phyloP scores from a whole-genome alignment of 805 yeast species.

The Metschnikowia orientalis region DNA sequence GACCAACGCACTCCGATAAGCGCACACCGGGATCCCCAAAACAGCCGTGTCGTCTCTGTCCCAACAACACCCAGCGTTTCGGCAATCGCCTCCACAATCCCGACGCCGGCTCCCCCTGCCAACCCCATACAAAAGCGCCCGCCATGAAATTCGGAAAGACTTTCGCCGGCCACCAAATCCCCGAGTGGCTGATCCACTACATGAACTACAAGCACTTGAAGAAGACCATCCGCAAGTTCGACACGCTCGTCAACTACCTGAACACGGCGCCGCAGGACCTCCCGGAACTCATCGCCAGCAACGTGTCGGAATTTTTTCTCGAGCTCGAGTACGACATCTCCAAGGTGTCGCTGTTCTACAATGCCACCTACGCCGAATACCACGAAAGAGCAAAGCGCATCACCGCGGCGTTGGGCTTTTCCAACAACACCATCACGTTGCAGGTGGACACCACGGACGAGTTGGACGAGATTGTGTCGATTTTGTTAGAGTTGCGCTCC shows the following conservation, averaged over 20 bases:
- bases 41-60: too few relatives aligned
- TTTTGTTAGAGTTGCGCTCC: conserved; percentile 70
- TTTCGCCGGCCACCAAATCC: conserved; percentile 77
- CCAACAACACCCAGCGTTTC: too few relatives aligned
- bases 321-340: conserved; percentile 78
- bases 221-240: conserved; percentile 68
- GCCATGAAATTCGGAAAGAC: conserved; percentile 83
- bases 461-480: conserved; percentile 40
- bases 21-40: too few relatives aligned
- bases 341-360: conserved; percentile 74
- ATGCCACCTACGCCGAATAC: conserved; percentile 68
- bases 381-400: conserved; percentile 57
- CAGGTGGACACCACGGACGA: conserved; percentile 37
- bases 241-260: conserved; percentile 34
- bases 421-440: conserved; percentile 22
- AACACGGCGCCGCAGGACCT: conserved; percentile 21
- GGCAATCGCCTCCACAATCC: too few relatives aligned
- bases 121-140: too few relatives aligned
- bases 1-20: too few relatives aligned
- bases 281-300: conserved; percentile 37
- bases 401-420: conserved; percentile 32
- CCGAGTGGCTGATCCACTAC: conserved; percentile 84
- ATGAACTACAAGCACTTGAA: conserved; percentile 84
- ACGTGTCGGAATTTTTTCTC: conserved; percentile 65
- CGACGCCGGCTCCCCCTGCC: too few relatives aligned